Conservation (phyloP, 2,329 filamentous ascomycete genomes). For the Berkeleyomyces rouxiae region DNA sequence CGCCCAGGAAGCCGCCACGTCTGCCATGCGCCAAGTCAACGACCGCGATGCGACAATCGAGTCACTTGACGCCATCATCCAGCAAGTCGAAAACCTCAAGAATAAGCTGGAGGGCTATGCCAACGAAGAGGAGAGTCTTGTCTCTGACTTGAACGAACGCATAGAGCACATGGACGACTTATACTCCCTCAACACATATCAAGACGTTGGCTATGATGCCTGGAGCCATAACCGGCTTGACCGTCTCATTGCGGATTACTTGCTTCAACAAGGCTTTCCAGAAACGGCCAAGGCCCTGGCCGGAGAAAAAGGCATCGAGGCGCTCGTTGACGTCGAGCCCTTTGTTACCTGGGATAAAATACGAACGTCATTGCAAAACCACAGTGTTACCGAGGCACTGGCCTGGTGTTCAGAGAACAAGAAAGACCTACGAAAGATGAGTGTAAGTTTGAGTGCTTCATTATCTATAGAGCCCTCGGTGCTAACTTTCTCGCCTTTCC, state of each 20-base stretch:
- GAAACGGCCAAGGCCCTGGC: constrained; percentile 63
- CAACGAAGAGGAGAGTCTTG: constrained; percentile 62
- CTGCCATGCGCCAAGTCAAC: constrained; percentile 45
- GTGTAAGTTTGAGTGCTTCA: constrained; percentile 32
- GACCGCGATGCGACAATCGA: constrained; percentile 56
- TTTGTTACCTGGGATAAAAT: constrained; percentile 72
- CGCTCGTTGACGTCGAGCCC: constrained; percentile 75
- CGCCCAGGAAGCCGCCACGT: constrained; percentile 47
- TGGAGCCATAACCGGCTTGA: constrained; percentile 76
- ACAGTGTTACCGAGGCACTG: constrained; percentile 62
- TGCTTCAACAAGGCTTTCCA: constrained; percentile 68
- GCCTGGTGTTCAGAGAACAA: constrained; percentile 90
- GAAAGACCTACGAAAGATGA: constrained; percentile 75
- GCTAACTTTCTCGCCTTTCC: background rate
- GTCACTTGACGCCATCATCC: constrained; percentile 70
- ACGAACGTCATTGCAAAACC: constrained; percentile 50
- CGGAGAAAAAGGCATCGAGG: constrained; percentile 54
- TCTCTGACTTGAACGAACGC: constrained; percentile 58
- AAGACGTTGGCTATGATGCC: constrained; percentile 82
- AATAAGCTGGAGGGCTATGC: constrained; percentile 65
- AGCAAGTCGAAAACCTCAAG: constrained; percentile 71
- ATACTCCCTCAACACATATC: constrained; percentile 61
- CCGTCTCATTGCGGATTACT: constrained; percentile 78
- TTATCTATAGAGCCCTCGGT: background rate
- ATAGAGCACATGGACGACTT: constrained; percentile 69